These are phyloP conservation scores for Exophiala bonariae DNA, from an alignment of 2,329 filamentous ascomycete genomes.

Conservation along the genomic window DNA sequence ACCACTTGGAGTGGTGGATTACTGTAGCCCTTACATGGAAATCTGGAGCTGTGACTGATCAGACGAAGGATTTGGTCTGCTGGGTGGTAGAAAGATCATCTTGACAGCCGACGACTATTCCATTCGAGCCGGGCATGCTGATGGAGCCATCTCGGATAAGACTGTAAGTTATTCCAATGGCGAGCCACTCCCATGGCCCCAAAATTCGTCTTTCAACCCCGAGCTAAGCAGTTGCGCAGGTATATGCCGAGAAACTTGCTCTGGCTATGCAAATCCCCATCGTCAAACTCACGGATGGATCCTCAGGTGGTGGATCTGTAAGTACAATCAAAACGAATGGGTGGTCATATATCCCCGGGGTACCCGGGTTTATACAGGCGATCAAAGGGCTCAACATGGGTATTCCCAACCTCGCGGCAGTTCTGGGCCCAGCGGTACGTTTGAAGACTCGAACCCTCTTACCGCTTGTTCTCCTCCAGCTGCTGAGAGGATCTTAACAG, in stretches of 20 bases:
- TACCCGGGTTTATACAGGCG: conserved; percentile 48
- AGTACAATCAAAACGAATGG: conserved; percentile 38
- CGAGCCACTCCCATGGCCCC: no score
- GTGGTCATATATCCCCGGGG: conserved; percentile 61
- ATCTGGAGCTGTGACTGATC: no score
- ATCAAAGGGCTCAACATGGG: conserved; percentile 53
- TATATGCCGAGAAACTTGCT: conserved; percentile 62
- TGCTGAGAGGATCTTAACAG: no score
- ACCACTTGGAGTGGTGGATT: conserved; percentile 42
- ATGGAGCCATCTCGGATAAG: conserved; percentile 59
- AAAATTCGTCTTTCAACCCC: no score
- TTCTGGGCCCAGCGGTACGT: conserved; percentile 56
- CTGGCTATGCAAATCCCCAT: conserved; percentile 64
- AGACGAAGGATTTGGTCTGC: conserved; percentile 42
- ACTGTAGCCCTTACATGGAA: no score
- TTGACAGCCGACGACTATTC: conserved; percentile 66
- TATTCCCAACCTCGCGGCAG: conserved; percentile 64
- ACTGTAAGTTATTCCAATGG: conserved; percentile 38
- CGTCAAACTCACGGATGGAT: conserved; percentile 65
- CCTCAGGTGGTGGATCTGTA: conserved; percentile 56
- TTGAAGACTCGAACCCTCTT: no score
- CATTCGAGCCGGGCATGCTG: conserved; percentile 63
- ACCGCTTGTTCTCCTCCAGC: no score
- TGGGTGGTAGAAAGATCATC: conserved; percentile 42
- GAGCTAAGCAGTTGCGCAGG: not conserved